Conservation (phyloP, 805 yeast genomes). For the Candida ulmi region DNA sequence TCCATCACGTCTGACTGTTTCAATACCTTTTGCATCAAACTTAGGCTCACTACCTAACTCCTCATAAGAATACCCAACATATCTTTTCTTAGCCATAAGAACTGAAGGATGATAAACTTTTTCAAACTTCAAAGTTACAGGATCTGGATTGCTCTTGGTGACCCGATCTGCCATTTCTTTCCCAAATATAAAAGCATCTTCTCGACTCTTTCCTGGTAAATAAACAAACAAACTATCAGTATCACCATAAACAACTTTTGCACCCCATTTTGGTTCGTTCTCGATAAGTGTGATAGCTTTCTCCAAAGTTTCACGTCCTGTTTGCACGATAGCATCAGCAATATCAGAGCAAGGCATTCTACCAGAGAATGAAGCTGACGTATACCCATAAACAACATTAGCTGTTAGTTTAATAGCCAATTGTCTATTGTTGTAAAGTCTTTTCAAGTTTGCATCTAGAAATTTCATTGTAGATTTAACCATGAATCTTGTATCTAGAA, state of each 20-base stretch:
- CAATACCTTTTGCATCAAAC: constrained; percentile 96
- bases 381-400: constrained; percentile 93
- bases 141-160: constrained; percentile 68
- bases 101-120: constrained; percentile 89
- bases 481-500: constrained; percentile 73
- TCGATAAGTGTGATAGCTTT: constrained; percentile 69
- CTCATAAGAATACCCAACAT: constrained; percentile 83
- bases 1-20: constrained; percentile 91
- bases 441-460: constrained; percentile 43
- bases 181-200: constrained; percentile 77
- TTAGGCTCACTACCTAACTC: constrained; percentile 41
- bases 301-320: constrained; percentile 81
- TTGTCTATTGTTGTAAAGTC: constrained; percentile 70
- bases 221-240: constrained; percentile 92
- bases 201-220: constrained; percentile 73
- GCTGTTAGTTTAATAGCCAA: constrained; percentile 86
- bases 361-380: constrained; percentile 93
- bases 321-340: constrained; percentile 90
- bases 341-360: constrained; percentile 96
- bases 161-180: constrained; percentile 58
- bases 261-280: constrained; percentile 57
- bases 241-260: constrained; percentile 94
- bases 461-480: constrained; percentile 69
- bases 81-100: constrained; percentile 79
- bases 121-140: constrained; percentile 80